Conservation (phyloP, 257 asterid species). For the Cruciata laevipes region DNA sequence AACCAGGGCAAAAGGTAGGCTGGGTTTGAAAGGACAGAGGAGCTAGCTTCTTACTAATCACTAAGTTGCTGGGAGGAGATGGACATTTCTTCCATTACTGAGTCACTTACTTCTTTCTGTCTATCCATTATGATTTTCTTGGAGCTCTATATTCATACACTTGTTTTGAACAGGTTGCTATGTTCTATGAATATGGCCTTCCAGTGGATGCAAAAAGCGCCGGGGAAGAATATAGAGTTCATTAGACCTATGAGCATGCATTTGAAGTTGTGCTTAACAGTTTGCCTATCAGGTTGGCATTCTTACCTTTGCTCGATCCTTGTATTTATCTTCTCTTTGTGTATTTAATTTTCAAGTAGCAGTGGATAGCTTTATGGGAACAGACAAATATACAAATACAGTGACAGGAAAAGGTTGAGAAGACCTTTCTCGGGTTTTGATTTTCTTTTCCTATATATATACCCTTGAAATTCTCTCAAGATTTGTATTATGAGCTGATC, state of each 20-base stretch:
- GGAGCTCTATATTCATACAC: not conserved
- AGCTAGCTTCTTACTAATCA: slow-evolving; percentile 73
- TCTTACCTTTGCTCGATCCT: not conserved
- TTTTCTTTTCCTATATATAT: too few relatives aligned
- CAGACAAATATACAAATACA: slow-evolving; percentile 51
- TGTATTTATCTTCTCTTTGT: not conserved
- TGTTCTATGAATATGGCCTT: slow-evolving; percentile 79
- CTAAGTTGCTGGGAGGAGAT: slow-evolving; percentile 64
- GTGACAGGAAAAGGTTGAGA: too few relatives aligned
- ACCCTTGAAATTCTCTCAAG: too few relatives aligned
- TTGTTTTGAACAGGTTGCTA: slow-evolving; percentile 59
- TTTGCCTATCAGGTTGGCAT: slow-evolving; percentile 56
- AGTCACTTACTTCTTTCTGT: slow-evolving; percentile 25
- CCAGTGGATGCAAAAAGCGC: slow-evolving; percentile 88
- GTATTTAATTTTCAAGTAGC: not conserved
- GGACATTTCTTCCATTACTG: slow-evolving; percentile 83
- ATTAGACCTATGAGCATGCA: slow-evolving; percentile 28
- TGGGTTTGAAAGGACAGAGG: slow-evolving; percentile 71
- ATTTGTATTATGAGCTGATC: too few relatives aligned
- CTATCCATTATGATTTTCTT: not conserved
- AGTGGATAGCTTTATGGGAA: slow-evolving; percentile 32
- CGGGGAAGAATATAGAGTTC: slow-evolving; percentile 43
- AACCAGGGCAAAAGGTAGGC: slow-evolving; percentile 78
- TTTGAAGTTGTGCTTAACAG: slow-evolving; percentile 77
- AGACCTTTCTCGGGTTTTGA: too few relatives aligned